Evolutionary conservation across 176 grass and related monocot species (phyloP), one percentile per base, ranked within the genome.

Genomic region (Musa beccarii): DNA sequence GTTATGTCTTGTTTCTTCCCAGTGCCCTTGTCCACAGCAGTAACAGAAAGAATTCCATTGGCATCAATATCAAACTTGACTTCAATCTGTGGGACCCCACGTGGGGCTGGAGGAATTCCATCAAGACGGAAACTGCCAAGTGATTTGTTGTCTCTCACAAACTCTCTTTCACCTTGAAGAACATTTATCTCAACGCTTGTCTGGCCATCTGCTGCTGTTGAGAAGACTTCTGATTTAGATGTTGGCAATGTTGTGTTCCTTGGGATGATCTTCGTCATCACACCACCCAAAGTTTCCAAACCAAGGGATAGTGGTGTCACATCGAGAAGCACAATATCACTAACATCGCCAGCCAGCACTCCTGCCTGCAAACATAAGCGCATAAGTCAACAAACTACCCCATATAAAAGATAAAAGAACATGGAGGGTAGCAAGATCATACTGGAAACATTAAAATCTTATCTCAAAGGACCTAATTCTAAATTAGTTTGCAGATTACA

Each of bases 1-100:
- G 87, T 96, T 34, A 96, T 96, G 65, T 96, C 92, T 80, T 92
- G 89, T 71, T 96, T 96, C 87, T 92, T 96, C 57, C 89, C 89
- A 66, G 92, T 92, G 56, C 92, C 89, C 87, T 96, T 96, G 52
- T 96, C 92, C 69, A 96, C 73, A 26, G 92, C 92, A 81, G 93
- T 78, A 77, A 92, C 93, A 49, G 89, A 96, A 24, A 96, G 87
- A 75, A 96, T 96, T 55, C 93, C 93, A 77, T 96, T 96, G 67
- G 89, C 93, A 88, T 96, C 93, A 59, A 96, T 96, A 75, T 96
- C 93, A 81, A 96, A 96, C 79, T 92, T 96, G 29, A 96, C 89
- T 79, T 96, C 93, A 61, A 96, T 92, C 77, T 96, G 93, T 62
- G 89, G 93, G 51, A 96, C 85, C 3, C 89, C 89, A 50, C 87